A percentile compares a stretch with the other conserved stretches of the same genome.
Evolutionary conservation across 257 asterid genomes (phyloP).

Genomic region (Fraxinus quadrangulata): DNA sequence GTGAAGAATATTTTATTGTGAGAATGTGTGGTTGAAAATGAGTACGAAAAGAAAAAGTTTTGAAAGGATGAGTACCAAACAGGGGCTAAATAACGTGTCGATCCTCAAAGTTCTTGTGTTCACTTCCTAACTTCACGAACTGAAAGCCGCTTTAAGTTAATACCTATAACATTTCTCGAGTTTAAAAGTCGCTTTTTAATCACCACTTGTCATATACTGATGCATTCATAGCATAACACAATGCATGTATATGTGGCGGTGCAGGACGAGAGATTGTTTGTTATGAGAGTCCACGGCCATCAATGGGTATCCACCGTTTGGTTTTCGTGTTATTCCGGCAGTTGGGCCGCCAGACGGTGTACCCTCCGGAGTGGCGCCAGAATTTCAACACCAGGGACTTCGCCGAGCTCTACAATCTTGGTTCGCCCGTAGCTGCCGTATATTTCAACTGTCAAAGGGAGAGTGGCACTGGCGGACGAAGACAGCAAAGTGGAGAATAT

Average conservation of each 20-base stretch:
- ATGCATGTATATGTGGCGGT: neutral
- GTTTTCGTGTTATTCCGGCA: conserved; percentile 53
- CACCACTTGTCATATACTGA: neutral
- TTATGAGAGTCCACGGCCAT: conserved; percentile 62
- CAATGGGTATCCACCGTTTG: conserved; percentile 65
- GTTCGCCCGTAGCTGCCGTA: conserved; percentile 55
- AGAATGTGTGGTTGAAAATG: too few species aligned
- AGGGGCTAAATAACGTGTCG: neutral
- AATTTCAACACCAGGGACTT: conserved; percentile 56
- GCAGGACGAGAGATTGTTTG: conserved; percentile 62
- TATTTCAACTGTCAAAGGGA: conserved; percentile 59
- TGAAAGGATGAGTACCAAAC: too few species aligned
- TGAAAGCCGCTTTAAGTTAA: neutral
- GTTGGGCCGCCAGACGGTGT: conserved; percentile 52
- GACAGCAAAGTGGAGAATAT: conserved; percentile 17
- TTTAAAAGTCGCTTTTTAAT: neutral
- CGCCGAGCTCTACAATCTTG: conserved; percentile 62
- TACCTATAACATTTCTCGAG: neutral
- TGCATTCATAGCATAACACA: neutral
- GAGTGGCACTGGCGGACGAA: conserved; percentile 52
- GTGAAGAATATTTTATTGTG: too few species aligned
- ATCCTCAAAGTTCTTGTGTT: neutral
- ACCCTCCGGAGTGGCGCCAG: conserved; percentile 65
- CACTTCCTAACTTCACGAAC: too few species aligned
- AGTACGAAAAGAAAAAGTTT: too few species aligned